Base-by-base conservation (phyloP, 345 rosid species). In the Acer yangbiense region DNA sequence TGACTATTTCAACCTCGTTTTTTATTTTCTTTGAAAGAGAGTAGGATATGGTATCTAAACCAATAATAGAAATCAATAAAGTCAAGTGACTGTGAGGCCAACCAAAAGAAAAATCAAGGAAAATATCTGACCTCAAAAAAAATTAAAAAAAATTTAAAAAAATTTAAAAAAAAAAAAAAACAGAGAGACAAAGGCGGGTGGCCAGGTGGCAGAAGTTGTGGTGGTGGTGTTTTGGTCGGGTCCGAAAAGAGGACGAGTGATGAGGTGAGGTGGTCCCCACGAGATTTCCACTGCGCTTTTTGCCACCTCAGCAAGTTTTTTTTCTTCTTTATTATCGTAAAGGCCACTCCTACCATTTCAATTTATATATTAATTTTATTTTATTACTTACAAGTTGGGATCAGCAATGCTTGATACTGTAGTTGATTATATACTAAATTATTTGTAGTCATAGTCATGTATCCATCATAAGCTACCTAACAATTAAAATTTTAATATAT, bases 301-400 rank as follows among this genome's bases (percentile, higher is more conserved):
- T 65, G 85, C 85, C 85, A 82, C 79, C 75, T 82, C 82, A 75
- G 50, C 79, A 55, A 39, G 27, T 25, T 25, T 25, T 23, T 70
- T 43, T 43, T 0, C 79, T 65, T 4, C 27, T 35, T 35, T 4
- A 35, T 46, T 65, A 55, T 48, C 69, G 64, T 73, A 16, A 43
- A 69, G 50, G 64, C 78, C 81, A 69, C 78, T 65, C 63, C 64
- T 63, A 41, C 25, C 63, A 58, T 58, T 58, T 57, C 62, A n/a
- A n/a, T n/a, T n/a, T n/a, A n/a, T n/a, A n/a, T n/a, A n/a, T n/a
- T n/a, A n/a, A n/a, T n/a, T n/a, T n/a, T n/a, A n/a, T n/a, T n/a
- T n/a, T 35, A 35, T 35, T 35, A 35, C 39, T 35, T 35, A 35
- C 6, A 35, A 35, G 39, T 35, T 5, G 39, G 6, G 39, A 35